Evolutionary conservation across 2,329 filamentous ascomycete genomes (phyloP).

Genomic region (Venturiaceae sp.): DNA sequence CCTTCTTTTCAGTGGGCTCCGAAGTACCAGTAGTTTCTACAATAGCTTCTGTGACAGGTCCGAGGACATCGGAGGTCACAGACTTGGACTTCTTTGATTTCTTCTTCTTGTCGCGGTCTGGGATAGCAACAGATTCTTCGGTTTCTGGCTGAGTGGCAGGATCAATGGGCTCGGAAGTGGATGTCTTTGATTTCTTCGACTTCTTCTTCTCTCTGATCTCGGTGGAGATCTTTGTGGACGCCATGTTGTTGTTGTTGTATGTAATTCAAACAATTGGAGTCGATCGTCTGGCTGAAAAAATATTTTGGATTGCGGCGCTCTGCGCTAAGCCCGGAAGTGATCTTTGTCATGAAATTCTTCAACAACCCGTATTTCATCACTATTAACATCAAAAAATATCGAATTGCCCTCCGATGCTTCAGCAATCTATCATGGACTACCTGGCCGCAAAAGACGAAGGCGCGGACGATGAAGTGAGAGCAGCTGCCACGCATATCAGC

Average conservation of each 20-base stretch:
- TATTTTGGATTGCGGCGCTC: not conserved
- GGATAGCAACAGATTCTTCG: not conserved
- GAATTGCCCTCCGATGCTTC: not conserved
- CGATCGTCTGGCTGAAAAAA: not conserved
- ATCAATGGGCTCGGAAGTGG: not conserved
- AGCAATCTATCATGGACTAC: not conserved
- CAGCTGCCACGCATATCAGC: not conserved
- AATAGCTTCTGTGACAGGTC: not conserved
- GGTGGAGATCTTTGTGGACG: not conserved
- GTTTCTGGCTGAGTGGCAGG: not conserved
- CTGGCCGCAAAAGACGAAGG: not conserved
- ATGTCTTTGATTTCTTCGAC: not conserved
- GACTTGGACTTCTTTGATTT: not conserved
- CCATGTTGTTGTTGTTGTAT: conserved; percentile 1
- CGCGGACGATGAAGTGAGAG: not conserved
- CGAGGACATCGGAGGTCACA: not conserved
- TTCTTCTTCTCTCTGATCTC: not conserved
- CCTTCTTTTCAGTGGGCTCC: not conserved
- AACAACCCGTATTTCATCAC: not conserved
- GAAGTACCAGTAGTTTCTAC: not conserved
- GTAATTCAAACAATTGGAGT: not conserved
- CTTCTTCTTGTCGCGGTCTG: not conserved
- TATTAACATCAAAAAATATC: not conserved
- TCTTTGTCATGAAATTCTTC: not conserved
- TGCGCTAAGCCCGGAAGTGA: conserved; percentile 48